phyloP scores from a whole-genome alignment of 106 monocot species.

The Posidonia australis region DNA sequence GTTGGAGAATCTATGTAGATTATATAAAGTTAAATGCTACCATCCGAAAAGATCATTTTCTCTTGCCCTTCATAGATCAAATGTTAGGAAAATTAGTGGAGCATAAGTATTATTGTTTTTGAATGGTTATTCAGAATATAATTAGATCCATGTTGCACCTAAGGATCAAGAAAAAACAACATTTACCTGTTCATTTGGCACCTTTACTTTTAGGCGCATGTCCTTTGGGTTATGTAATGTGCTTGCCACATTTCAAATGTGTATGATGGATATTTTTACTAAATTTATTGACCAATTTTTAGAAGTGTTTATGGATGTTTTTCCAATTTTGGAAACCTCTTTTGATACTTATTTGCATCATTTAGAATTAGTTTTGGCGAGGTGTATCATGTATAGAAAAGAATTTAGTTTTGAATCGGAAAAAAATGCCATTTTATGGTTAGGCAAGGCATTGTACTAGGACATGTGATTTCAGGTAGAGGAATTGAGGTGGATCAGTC shows the following conservation, averaged over 20 bases:
- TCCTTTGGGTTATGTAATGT: neutral
- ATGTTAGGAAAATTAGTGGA: too few relatives aligned
- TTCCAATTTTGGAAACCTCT: neutral
- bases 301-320: neutral
- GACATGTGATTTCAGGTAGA: neutral
- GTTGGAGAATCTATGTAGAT: too few relatives aligned
- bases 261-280: neutral
- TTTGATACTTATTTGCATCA: neutral
- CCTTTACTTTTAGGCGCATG: neutral
- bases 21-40: too few relatives aligned
- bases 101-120: too few relatives aligned
- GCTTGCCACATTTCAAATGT: neutral
- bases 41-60: too few relatives aligned
- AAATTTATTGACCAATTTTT: neutral
- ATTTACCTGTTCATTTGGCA: neutral
- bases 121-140: neutral
- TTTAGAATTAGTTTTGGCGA: neutral
- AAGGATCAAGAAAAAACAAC: neutral
- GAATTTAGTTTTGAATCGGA: neutral
- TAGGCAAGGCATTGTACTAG: neutral
- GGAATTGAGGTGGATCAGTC: neutral
- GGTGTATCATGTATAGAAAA: neutral
- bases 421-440: neutral
- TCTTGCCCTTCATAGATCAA: too few relatives aligned
- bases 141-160: neutral